Evolutionary conservation across 805 yeast species (phyloP), one percentile per base, ranked within the genome.

Genomic region (Wickerhamiella alocasiicola): DNA sequence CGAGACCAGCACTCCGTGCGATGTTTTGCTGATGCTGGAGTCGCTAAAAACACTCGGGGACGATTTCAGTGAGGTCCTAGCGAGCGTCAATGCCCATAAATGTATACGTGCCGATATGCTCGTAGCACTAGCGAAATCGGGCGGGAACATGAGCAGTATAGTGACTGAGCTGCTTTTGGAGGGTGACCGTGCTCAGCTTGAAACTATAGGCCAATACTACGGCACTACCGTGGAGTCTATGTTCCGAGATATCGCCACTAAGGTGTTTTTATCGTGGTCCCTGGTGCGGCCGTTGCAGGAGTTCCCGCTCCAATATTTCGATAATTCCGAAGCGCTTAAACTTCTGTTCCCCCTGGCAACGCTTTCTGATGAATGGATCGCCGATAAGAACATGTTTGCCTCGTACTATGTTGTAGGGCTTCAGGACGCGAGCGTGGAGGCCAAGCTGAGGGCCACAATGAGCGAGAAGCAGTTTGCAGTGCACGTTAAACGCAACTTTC

Each of bases 301-400:
- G 2, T 39, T 39, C 24, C 42, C 42, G 9, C 32, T 28, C 19
- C 28, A 19, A n/a, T 13, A 5, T 12, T 27, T 39, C 15, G 39
- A 28, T 6, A 27, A 17, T 15, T n/a, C 21, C 18, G 21, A 29
- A 9, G 13, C 17, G 15, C 21, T 36, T 6, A 17, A 32, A 6
- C 25, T 24, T 6, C 20, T 6, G 21, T 36, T 29, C 26, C 33
- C 39, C n/a, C 25, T 28, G n/a, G 9, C 13, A 7, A 19, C 31
- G 2, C 34, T 37, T 4, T 24, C 41, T 7, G 21, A n/a, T 6
- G 35, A 29, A 9, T 37, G 41, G 41, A 30, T 28, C 5, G 23
- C 23, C 5, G 33, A 37, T 15, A 24, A 31, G 13, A 15, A 16
- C 2, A 4, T 37, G 28, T 37, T 37, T 37, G 34, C 41, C 12